phyloP scores from a whole-genome alignment of 805 yeast genomes.

The Ogataea sp. region DNA sequence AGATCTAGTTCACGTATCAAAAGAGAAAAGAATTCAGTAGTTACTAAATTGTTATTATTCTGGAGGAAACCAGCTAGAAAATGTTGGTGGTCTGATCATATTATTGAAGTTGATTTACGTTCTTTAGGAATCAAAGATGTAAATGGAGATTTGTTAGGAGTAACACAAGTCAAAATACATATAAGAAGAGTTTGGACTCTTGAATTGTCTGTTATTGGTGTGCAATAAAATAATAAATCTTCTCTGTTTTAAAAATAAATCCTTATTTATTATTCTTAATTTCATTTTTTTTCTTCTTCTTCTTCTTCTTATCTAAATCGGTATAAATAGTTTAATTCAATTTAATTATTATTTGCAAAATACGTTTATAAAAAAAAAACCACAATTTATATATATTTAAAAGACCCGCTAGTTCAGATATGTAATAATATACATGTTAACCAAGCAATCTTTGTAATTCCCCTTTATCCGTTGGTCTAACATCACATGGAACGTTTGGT shows the following conservation, averaged over 20 bases:
- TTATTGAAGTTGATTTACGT: slow-evolving; percentile 34
- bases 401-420: neutral
- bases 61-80: slow-evolving; percentile 99
- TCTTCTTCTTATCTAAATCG: too few relatives aligned
- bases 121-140: slow-evolving; percentile 15
- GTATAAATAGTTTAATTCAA: too few relatives aligned
- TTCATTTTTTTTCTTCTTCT: too few relatives aligned
- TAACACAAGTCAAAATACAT: slow-evolving; percentile 59
- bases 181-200: slow-evolving; percentile 95
- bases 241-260: neutral
- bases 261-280: too few relatives aligned
- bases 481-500: slow-evolving; percentile 3
- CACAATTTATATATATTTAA: too few relatives aligned
- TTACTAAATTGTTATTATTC: slow-evolving; percentile 66
- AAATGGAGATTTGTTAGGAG: slow-evolving; percentile 19
- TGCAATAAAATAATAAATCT: slow-evolving; percentile 14
- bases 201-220: slow-evolving; percentile 85
- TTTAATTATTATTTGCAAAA: too few relatives aligned
- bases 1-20: slow-evolving; percentile 27
- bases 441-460: slow-evolving; percentile 19
- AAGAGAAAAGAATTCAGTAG: slow-evolving; percentile 28
- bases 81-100: slow-evolving; percentile 92
- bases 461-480: slow-evolving; percentile 13
- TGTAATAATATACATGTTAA: neutral
- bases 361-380: too few relatives aligned